Evolutionary conservation across 108 stramenopile genomes (phyloP), one percentile per base, ranked within the genome.

Genomic region (Pseudonitzschia multiseries): DNA sequence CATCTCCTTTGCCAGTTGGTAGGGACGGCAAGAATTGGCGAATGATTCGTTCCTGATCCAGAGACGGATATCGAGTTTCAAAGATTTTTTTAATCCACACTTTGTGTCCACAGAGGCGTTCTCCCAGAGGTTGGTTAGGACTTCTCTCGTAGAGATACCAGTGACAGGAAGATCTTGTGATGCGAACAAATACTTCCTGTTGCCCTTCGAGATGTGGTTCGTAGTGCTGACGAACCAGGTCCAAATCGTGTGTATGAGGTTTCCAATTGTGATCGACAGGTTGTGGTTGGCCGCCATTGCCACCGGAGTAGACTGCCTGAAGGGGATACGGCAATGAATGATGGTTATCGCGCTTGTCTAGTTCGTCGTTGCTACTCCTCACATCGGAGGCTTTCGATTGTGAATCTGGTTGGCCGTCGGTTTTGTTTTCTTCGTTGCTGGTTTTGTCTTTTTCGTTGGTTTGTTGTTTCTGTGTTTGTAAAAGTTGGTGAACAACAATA

Each of bases 231-330:
- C 2, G 22, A 26, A 60, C 59, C 22, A 32, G 15, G 24, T 60
- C 59, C 29, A 60, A 60, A 60, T 60, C 59, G 26, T 60, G 59
- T 2, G 6, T 5, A 17, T 32, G 59, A 6, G 59, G 10, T 24
- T 24, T 60, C 59, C 59, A 60, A 15, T 60, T 32, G 5, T 28
- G 5, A 60, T 60, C 59, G 15, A 60, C 31, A 4, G 59, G 59
- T 20, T 4, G 15, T 60, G 59, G 9, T 60, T 28, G 18, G 3
- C 26, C 20, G 17, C n/a, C 24, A 20, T 17, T 13, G 24, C 15
- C 59, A 17, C 24, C 26, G 6, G 2, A 32, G 17, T 60, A 60
- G 20, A 26, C 6, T 17, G 59, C 59, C 59, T 60, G 18, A 1
- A 28, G 31, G 31, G 6, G 24, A 28, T 31, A 60, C 36, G 36